A percentile compares a stretch with the other conserved stretches of the same genome.
Conservation (phyloP, 2,329 filamentous ascomycete species). For the Cordyceps pruinosa region DNA sequence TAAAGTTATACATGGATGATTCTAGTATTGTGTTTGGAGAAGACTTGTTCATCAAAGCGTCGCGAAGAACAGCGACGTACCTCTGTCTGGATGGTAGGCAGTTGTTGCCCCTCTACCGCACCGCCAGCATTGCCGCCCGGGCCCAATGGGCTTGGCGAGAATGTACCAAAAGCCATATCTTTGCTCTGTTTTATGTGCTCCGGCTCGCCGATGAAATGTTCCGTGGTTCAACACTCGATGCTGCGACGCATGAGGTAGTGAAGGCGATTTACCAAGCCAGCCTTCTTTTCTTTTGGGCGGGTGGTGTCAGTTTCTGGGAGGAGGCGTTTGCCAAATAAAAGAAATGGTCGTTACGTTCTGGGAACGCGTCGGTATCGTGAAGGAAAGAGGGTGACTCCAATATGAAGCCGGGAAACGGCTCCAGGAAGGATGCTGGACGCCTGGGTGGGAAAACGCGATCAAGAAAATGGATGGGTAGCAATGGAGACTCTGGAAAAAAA, state of each 20-base stretch:
- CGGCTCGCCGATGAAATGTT: not conserved
- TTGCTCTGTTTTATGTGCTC: not conserved
- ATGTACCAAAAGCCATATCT: conserved; percentile 57
- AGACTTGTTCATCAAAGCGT: too few relatives aligned
- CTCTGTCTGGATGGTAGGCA: conserved; percentile 77
- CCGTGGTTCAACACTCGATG: not conserved
- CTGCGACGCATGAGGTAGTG: not conserved
- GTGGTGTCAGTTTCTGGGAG: not conserved
- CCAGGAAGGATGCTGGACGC: not conserved
- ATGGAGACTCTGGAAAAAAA: conserved; percentile 5
- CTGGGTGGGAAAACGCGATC: conserved; percentile 1
- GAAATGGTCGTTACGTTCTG: not conserved
- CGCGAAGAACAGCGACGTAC: conserved; percentile 36
- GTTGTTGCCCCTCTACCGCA: conserved; percentile 51
- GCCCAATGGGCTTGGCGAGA: conserved; percentile 35
- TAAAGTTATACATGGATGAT: not conserved
- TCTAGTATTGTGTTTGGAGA: not conserved
- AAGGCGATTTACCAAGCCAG: not conserved
- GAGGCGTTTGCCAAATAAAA: not conserved
- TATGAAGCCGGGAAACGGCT: not conserved
- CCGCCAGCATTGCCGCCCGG: conserved; percentile 33
- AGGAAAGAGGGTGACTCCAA: not conserved
- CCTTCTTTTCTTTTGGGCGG: not conserved
- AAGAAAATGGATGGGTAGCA: conserved; percentile 1
- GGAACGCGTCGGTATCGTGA: not conserved